These are phyloP conservation scores for Solanum hybrid DNA, from an alignment of 305 asterid species.

Conservation along the genomic window DNA sequence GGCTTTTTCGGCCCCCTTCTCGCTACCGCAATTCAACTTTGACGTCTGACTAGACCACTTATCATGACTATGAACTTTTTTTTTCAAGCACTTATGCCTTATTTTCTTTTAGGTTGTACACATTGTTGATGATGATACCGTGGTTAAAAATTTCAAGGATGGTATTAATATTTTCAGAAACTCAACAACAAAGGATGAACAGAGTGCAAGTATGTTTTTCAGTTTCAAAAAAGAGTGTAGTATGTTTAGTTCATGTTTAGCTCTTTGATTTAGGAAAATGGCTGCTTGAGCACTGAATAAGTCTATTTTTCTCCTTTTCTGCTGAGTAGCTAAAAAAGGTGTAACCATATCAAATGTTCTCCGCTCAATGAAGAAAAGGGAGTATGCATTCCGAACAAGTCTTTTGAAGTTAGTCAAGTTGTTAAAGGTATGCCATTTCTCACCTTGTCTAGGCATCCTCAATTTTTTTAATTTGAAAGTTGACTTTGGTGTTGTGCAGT, in stretches of 20 bases:
- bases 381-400: conserved; percentile 39
- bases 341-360: conserved; percentile 32
- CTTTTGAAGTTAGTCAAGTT: conserved; percentile 40
- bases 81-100: conserved; percentile 8
- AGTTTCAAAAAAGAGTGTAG: background rate
- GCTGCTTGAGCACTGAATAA: conserved; percentile 12
- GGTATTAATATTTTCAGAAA: conserved; percentile 36
- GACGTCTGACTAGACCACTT: background rate
- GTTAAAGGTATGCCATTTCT: conserved; percentile 34
- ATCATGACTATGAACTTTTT: background rate
- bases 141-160: conserved; percentile 23
- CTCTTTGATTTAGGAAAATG: conserved; percentile 9
- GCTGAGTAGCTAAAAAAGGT: conserved; percentile 33
- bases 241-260: conserved; percentile 17
- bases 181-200: conserved; percentile 29
- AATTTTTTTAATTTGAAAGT: background rate
- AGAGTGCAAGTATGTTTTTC: conserved; percentile 23
- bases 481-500: background rate
- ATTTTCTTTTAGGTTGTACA: conserved; percentile 41
- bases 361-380: conserved; percentile 56
- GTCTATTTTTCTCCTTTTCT: conserved; percentile 8
- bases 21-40: background rate
- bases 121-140: conserved; percentile 41
- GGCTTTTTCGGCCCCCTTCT: background rate
- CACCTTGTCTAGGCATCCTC: background rate